A percentile compares a stretch with the other conserved stretches of the same genome.
These are phyloP conservation scores for Chalciporus chontae DNA, from an alignment of 768 basidiomycete genomes.

Conservation along the genomic window DNA sequence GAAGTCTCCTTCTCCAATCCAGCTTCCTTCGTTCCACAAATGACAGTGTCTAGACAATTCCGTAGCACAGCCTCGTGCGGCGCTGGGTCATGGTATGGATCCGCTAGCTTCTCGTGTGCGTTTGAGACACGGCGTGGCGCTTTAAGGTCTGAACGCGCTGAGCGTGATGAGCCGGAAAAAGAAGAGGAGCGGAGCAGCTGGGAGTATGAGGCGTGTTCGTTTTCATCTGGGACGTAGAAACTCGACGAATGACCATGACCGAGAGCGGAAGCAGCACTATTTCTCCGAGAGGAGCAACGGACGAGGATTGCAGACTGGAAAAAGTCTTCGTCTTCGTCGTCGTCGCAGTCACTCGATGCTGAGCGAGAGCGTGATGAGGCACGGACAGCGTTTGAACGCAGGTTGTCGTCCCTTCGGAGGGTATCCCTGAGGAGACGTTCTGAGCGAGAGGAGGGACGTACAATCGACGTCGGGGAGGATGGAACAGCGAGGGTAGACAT, in stretches of 20 bases:
- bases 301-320: conserved; percentile 28
- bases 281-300: conserved; percentile 19
- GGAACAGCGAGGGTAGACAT: neutral
- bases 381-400: conserved; percentile 24
- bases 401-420: conserved; percentile 47
- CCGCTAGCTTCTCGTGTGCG: conserved; percentile 19
- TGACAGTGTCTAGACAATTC: conserved; percentile 49
- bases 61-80: conserved; percentile 55
- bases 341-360: conserved; percentile 19
- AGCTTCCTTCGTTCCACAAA: conserved; percentile 30
- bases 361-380: conserved; percentile 26
- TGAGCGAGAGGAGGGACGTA: conserved; percentile 47
- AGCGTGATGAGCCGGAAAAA: conserved; percentile 26
- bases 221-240: conserved; percentile 35
- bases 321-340: conserved; percentile 27
- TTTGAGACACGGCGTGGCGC: conserved; percentile 10
- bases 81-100: conserved; percentile 29
- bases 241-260: conserved; percentile 8
- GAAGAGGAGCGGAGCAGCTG: conserved; percentile 26
- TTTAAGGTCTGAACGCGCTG: conserved; percentile 18
- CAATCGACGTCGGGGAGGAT: neutral
- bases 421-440: conserved; percentile 56
- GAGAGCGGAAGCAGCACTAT: conserved; percentile 19
- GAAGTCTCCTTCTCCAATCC: conserved; percentile 22
- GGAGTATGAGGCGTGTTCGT: conserved; percentile 23